Evolutionary conservation across 1,284 basidiomycete genomes (phyloP), one percentile per base, ranked within the genome.

Genomic region (Heterobasidion irregulare): DNA sequence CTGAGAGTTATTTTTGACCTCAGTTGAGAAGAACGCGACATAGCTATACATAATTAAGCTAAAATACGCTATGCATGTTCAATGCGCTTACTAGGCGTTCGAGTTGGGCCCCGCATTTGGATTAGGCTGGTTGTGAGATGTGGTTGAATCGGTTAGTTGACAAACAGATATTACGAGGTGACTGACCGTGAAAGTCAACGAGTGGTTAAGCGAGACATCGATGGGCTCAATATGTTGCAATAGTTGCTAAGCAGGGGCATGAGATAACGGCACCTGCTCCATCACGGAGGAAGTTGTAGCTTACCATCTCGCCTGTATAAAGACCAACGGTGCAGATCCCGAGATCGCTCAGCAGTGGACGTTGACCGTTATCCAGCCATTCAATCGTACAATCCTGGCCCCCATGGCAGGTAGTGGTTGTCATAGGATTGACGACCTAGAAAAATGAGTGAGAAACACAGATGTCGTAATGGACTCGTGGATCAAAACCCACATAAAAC

Each of bases 291-390:
- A 52, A 45, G 36, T 15, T 47, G 33, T 32, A 38, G 67, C 73
- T 38, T 56, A 83, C 85, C 67, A 73, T 63, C 3, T 76, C 62
- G 6, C 79, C 82, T 16, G 74, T 75, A 60, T 79, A 87, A 38
- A 88, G 66, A 1, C 72, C 80, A 50, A 84, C 74, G 2, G 67
- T 66, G 53, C 75, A 74, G 0, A 75, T 62, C 6, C 83, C 82
- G 48, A 87, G 76, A 36, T 63, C 57, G 8, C 67, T 53, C 10
- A 86, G 63, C 15, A 78, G 65, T 2, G 85, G 85, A 1, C 56
- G 52, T n/a, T 59, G 50, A 13, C 86, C 85, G 56, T 88, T 71
- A 52, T 88, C 85, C 0, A 80, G 54, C 84, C 84, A 88, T 52
- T 72, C 56, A 1, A 87, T 74, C 0, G 65, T 68, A 66, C 81